Base-by-base conservation (phyloP, 2,329 filamentous ascomycete genomes). In the Escovopsis sp. region DNA sequence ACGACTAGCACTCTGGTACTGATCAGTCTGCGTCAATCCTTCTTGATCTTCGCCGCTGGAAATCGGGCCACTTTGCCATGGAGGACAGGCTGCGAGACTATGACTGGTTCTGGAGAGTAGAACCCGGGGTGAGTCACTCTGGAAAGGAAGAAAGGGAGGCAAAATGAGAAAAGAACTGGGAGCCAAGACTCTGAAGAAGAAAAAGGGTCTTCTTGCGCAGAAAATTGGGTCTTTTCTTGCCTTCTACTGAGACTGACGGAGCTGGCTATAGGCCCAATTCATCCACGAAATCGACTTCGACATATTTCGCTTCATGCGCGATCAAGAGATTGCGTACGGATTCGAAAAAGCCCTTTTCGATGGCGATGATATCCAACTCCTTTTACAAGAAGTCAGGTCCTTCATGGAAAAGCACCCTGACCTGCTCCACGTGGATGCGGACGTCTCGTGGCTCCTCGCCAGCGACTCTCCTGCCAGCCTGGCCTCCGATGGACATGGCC, bases 301-400 rank as follows among this genome's bases (percentile, higher is more conserved):
- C 49, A 73, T 90, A 21, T 92, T 92, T 61, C 72, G 76, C 32
- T 87, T 78, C 62, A 88, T 92, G 82, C 67, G 75, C 42, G 83
- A 92, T 49, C 74, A 83, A 53, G 77, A 85, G 51, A 80, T 88
- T 52, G 81, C 76, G 10, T 90, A 90, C 50, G 84, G 70, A 11
- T 73, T 72, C 49, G 72, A 66, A 39, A 64, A 66, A 48, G 60
- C 61, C 17, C 58, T 63, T 29, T 50, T 67, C 19, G 60, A 65
- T 36, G 57, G 64, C 35, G 57, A 57, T 5, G 54, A 57, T 21
- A 53, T 61, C 33, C 54, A 56, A 10, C 55, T 52, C 4, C 53
- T 71, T 13, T 69, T 65, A 52, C 55, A 58, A 13, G 56, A 54
- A 6, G 63, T 66, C 17, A 57, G 53, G 35, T 47, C 52, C 0